Conservation (phyloP, 1,284 basidiomycete genomes). For the Ceratorhiza oryzae-sativae region DNA sequence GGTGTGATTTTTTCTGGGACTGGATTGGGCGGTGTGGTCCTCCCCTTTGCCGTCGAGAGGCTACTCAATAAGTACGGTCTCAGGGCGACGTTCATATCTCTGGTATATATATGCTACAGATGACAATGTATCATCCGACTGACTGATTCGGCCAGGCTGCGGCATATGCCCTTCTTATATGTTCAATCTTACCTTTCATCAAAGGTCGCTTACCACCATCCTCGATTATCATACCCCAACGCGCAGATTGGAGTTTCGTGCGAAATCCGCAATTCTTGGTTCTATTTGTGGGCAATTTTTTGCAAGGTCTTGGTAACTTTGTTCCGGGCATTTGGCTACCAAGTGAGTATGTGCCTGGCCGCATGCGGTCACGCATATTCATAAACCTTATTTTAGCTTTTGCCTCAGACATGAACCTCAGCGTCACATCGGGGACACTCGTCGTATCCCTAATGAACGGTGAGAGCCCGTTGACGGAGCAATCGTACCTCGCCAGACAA, state of each 20-base stretch:
- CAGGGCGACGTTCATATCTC: conserved; percentile 39
- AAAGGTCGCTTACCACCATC: conserved; percentile 42
- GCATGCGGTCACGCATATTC: not conserved
- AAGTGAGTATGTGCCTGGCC: conserved; percentile 1
- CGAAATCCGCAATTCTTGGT: conserved; percentile 42
- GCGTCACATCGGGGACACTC: conserved; percentile 43
- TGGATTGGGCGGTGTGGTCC: conserved; percentile 39
- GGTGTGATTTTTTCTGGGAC: conserved; percentile 41
- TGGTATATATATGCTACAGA: conserved; percentile 23
- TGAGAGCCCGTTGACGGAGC: not conserved
- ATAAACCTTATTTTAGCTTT: conserved; percentile 32
- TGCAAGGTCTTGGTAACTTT: conserved; percentile 45
- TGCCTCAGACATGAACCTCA: conserved; percentile 43
- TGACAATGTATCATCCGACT: not conserved
- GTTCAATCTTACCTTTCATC: conserved; percentile 41
- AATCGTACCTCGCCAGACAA: not conserved
- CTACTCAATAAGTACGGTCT: conserved; percentile 41
- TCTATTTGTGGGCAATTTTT: conserved; percentile 40
- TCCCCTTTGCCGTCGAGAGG: conserved; percentile 42
- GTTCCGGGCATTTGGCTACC: conserved; percentile 44
- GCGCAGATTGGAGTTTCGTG: conserved; percentile 38
- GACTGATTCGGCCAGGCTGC: conserved; percentile 19
- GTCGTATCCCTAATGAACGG: conserved; percentile 44
- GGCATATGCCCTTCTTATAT: conserved; percentile 26
- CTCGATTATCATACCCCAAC: conserved; percentile 35